Evolutionary conservation across 371 early-diverging fungal genomes (phyloP).

Genomic region (Dichotomocladium elegans): DNA sequence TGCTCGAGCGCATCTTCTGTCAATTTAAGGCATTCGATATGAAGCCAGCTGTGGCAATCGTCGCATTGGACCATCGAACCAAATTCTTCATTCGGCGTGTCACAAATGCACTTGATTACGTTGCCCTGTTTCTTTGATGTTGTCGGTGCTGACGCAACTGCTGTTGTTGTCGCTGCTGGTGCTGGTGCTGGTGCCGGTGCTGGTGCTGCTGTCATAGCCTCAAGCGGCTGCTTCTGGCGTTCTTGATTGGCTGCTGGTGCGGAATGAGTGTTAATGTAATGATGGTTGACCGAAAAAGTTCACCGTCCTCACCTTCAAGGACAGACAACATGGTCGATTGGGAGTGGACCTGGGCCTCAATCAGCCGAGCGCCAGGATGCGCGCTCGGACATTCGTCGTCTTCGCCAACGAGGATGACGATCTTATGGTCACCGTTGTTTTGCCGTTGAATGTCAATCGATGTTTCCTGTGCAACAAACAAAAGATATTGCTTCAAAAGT

Average conservation of each 20-base stretch:
- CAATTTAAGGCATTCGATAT: slow-evolving; percentile 50
- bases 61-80: slow-evolving; percentile 61
- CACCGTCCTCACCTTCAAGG: background rate
- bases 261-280: no score
- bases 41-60: slow-evolving; percentile 51
- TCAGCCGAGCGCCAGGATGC: slow-evolving; percentile 20
- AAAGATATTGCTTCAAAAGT: slow-evolving; percentile 31
- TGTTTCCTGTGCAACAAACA: slow-evolving; percentile 29
- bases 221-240: background rate
- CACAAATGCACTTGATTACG: slow-evolving; percentile 45
- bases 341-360: slow-evolving; percentile 28
- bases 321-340: slow-evolving; percentile 2
- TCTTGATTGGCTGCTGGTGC: background rate
- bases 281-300: no score
- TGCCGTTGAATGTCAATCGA: slow-evolving; percentile 4
- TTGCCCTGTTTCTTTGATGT: slow-evolving; percentile 5
- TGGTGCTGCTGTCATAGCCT: background rate
- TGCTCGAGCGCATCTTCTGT: slow-evolving; percentile 36
- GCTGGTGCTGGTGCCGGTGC: background rate
- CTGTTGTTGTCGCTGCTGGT: background rate
- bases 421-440: slow-evolving; percentile 6
- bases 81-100: slow-evolving; percentile 42
- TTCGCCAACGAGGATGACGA: background rate
- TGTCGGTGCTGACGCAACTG: background rate
- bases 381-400: slow-evolving; percentile 2